Base-by-base conservation (phyloP, 257 asterid species). In the Ballota nigra region DNA sequence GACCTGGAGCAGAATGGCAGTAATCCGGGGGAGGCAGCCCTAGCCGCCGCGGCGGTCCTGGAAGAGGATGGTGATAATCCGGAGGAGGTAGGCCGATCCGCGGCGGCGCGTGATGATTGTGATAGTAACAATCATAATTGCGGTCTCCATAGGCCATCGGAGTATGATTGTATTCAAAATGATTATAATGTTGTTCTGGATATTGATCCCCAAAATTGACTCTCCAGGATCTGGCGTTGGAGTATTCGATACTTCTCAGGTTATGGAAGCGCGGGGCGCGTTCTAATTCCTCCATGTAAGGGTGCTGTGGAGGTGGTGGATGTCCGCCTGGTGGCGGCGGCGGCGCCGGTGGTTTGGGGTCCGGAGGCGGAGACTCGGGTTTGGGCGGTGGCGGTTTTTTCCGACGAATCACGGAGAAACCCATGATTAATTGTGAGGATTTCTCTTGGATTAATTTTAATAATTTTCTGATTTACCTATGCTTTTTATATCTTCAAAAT, bases 141-240 rank as follows among this genome's bases (percentile, higher is more conserved):
- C 2, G 4, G 34, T 6, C 19, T 4, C 34, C 57, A 15, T 9
- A 8, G 6, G 40, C 63, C 8, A 52, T 20, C 0, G 75, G 68
- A 26, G 41, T 31, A 19, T 70, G 79, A 36, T 34, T 71, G 18
- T 74, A 33, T 6, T 74, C 68, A 3, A 33, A 43, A 16, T 47
- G 45, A 3, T 74, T 66, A 26, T 56, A 70, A 19, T 72, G 40
- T 24, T 63, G 57, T 38, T 69, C 52, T 0, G 75, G 79, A 28
- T 70, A 8, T 0, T 53, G 28, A 19, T 52, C 70, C 8, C 76
- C 80, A 29, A 62, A 67, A n/a, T 83, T 72, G 65, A 75, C 8
- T 15, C 67, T 71, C 79, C 75, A 80, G 10, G 73, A 56, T 49
- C 72, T 70, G 4, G 81, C 66, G 34, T 80, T 53, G 5, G 80